Percentiles rank a stretch among this genome's conserved stretches.
Conservation (phyloP, 805 yeast genomes). For the Yamadazyma akitaensis region DNA sequence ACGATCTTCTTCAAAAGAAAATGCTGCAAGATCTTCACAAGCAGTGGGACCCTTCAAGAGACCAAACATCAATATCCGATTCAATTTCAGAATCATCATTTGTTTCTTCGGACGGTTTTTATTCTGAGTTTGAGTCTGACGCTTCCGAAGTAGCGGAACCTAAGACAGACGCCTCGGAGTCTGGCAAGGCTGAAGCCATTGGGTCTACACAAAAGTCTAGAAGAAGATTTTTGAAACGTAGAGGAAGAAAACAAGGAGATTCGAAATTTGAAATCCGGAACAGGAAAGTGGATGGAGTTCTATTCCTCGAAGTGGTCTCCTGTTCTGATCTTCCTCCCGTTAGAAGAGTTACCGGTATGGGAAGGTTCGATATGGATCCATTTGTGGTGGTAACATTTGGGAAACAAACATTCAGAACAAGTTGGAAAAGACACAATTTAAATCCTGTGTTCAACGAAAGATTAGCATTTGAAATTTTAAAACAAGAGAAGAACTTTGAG, state of each 20-base stretch:
- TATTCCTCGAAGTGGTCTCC: slow-evolving; percentile 70
- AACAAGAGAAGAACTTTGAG: slow-evolving; percentile 62
- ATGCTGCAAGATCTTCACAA: slow-evolving; percentile 6
- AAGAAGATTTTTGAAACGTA: neutral
- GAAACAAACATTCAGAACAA: slow-evolving; percentile 78
- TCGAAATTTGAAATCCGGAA: slow-evolving; percentile 36
- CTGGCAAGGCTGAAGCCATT: neutral
- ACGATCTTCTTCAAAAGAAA: slow-evolving; percentile 10
- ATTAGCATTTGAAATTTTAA: slow-evolving; percentile 71
- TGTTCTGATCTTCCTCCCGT: slow-evolving; percentile 80
- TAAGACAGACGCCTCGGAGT: neutral
- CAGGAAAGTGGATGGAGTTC: slow-evolving; percentile 57
- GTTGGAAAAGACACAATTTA: slow-evolving; percentile 77
- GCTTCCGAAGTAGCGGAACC: neutral
- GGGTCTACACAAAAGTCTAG: neutral
- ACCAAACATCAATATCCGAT: slow-evolving; percentile 13
- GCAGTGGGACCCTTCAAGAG: neutral
- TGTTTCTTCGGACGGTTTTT: slow-evolving; percentile 8
- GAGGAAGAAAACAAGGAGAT: slow-evolving; percentile 1
- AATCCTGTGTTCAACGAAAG: slow-evolving; percentile 81
- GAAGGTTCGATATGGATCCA: slow-evolving; percentile 90
- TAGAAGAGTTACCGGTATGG: slow-evolving; percentile 63
- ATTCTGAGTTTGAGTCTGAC: slow-evolving; percentile 1
- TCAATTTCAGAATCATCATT: slow-evolving; percentile 18
- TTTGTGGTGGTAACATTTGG: slow-evolving; percentile 91